Base-by-base conservation (phyloP, 495 filamentous ascomycete genomes). In the Penicilliopsis zonata region DNA sequence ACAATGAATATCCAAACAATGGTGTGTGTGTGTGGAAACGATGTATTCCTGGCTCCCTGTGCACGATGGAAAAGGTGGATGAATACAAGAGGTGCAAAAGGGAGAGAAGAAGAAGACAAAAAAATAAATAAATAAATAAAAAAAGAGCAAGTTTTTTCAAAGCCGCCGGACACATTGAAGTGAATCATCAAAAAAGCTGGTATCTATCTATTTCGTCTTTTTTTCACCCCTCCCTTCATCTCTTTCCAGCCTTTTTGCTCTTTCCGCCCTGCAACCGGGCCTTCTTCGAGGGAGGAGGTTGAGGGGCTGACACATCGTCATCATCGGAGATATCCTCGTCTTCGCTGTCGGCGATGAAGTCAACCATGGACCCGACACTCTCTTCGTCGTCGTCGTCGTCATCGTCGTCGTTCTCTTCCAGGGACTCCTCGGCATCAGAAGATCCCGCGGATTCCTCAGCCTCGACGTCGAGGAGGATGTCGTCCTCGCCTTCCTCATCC, bases 271-370 rank as follows among this genome's bases (percentile, higher is more conserved):
- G 30, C 23, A 49, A 34, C 41, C 52, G 53, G 28, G 46, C 41
- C 51, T 60, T 65, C 47, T 63, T 61, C 20, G 55, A 44, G 16
- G 56, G 50, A 18, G 52, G 52, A 24, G 47, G 50, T 25, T 47
- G 39, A 28, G 50, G 40, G 16, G 46, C 42, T 3, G 39, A 13
- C 5, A 34, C 32, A 13, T 7, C 43, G 9, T 54, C 59, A 30
- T 50, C 53, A 14, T 59, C 61, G 13, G 56, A 62, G 23, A 46
- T 30, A 5, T 44, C 53, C 28, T 61, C 59, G 2, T 63, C 59
- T 23, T 65, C 61, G 5, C 54, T 53, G 30, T 67, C 60, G 9
- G 60, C 60, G 22, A 67, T 56, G 46, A 67, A 67, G 35, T 67
- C 55, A 10, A 43, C 59, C 45, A 67, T 49, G 9, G 58, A 64